Evolutionary conservation across 768 basidiomycete species (phyloP), one percentile per base, ranked within the genome.

Genomic region (Mycena polygramma): DNA sequence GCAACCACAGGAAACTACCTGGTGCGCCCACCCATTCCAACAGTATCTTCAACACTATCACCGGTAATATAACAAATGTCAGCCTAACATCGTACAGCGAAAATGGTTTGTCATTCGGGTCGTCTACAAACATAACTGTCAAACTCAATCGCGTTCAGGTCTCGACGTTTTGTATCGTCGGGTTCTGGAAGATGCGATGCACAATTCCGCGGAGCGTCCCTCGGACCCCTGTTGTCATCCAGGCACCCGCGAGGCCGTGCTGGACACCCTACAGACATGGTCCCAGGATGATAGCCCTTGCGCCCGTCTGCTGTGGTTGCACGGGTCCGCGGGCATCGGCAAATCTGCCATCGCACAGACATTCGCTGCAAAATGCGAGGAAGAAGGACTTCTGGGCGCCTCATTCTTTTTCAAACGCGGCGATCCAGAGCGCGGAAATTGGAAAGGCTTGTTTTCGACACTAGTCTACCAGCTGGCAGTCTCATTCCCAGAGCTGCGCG

Each of bases 321-420:
- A 73, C 26, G 75, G 77, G 19, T 65, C 69, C 9, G 77, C 76
- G 8, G 76, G 77, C 8, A 63, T 65, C 1, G 76, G 77, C 0
- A 78, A 76, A 62, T 73, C 76, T 17, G 72, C 75, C 14, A 63
- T 76, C 30, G 71, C 69, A 1, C 76, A 75, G 37, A 70, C 70
- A 1, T 41, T 77, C 2, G 73, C 75, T 4, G 66, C 69, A 45
- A 20, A 19, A 8, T 72, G 76, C 53, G 69, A 39, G 60, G 67
- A 52, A 43, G 26, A 11, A 43, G 67, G 61, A 30, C 54, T 13
- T 7, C 73, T 82, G 9, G 79, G 75, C n/a, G 80, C 76, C 0
- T 76, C 77, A 41, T 82, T 82, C 74, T 82, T 82, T 63, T 81
- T 82, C 73, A 79, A 77, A 2, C 74, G 79, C 20, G 72, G 73